Base-by-base conservation (phyloP, 31 red algal species). In the Odonthalia washingtoniensis region DNA sequence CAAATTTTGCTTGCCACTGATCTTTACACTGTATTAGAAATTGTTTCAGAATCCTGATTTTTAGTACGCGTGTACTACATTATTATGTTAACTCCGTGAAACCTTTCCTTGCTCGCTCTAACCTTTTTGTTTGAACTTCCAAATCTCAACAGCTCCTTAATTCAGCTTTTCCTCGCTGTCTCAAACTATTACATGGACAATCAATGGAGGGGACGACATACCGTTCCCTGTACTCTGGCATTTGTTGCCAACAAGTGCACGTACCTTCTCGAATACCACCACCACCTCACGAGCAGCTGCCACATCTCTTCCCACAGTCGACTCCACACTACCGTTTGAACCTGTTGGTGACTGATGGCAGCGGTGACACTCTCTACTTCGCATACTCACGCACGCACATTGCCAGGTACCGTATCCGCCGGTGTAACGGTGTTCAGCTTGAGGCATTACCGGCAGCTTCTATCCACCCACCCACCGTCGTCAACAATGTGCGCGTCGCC, bases 401-500 rank as follows among this genome's bases (percentile, higher is more conserved):
- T 62, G 41, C 78, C 31, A 49, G 78, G 28, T 26, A 65, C 35
- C 4, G 4, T 37, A 82, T 82, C 61, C 78, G 40, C 38, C 78
- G 78, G 37, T 42, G 57, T 61, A 38, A 67, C 62, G 78, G 78
- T 1, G 32, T 60, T 21, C 32, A 17, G 17, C 78, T 82, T 1
- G 3, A 63, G 5, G 1, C 5, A 16, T 60, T 82, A 17, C 62
- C 78, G 0, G 36, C 78, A 21, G 32, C 34, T 60, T 21, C 78
- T 27, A 82, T 82, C 37, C 16, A 53, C 24, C 78, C 78, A 39
- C 62, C 78, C 52, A 68, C 78, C 37, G 78, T 82, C 62, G 28
- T 82, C n/a, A 82, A 82, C 62, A 82, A 82, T 60, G 78, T 82
- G 3, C 78, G 78, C 62, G 62, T 82, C 62, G 78, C 78, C 37